Base-by-base conservation (phyloP, 2,329 filamentous ascomycete genomes). In the Colletotrichum sublineola region DNA sequence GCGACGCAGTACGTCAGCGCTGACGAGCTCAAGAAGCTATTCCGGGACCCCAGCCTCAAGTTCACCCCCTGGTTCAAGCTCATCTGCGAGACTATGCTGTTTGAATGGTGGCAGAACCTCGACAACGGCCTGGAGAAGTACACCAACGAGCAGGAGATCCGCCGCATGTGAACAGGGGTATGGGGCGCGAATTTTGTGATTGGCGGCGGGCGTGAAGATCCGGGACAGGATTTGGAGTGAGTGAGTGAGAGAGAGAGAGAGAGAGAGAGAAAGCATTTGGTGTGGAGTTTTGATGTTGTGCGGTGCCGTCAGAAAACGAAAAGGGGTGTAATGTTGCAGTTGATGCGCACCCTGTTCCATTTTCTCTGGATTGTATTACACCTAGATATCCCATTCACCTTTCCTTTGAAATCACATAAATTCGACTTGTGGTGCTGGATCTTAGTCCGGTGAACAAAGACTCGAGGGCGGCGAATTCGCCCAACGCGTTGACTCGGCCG, bases 1-100 rank as follows among this genome's bases (percentile, higher is more conserved):
- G 96, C 93, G 75, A 94, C 92, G 31, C 88, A 91, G 81, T 99
- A 97, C 78, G 95, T 98, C 73, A 91, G 91, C 31, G 88, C 93
- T 52, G 92, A 95, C 33, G 91, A 95, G 77, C 87, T 99, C 76
- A 96, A 94, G 87, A 81, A 88, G 77, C 94, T 96, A 88, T 98
- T 99, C 82, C 85, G 91, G 78, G 92, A 98, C 79, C 90, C 93
- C 87, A 84, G 65, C 87, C 87, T 97, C 77, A 93, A 92, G 78
- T 98, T 98, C 83, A 99, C 96, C 0, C 96, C 96, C 1, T 99
- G 96, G 96, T 99, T 99, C 87, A 97, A 97, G 88, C 91, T 99
- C 77, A 98, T 99, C 80, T 99, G 96, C 88, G 89, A 98, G 82
- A 95, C 94, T 61, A 95, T 98, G 94, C 89, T 99, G 53, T 99